Conservation (phyloP, 2,329 filamentous ascomycete genomes). For the Neobulgaria alba region DNA sequence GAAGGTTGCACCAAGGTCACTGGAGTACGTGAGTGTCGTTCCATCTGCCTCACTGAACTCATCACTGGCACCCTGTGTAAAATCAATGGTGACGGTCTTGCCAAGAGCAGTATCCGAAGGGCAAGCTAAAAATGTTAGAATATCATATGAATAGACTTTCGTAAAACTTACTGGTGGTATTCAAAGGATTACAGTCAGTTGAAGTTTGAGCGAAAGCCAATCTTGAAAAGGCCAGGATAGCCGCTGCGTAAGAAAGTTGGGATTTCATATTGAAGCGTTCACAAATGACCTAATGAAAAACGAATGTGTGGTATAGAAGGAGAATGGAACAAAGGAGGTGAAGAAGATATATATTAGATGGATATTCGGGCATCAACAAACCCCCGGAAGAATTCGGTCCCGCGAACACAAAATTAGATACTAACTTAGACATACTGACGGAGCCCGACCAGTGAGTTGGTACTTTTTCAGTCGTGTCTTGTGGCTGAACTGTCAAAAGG, state of each 20-base stretch:
- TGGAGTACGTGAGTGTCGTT: slow-evolving; percentile 60
- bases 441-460: too few relatives aligned
- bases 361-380: not conserved
- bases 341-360: not conserved
- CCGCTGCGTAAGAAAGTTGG: slow-evolving; percentile 6
- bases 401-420: not conserved
- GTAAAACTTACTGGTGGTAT: slow-evolving; percentile 40
- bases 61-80: slow-evolving; percentile 44
- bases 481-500: not conserved
- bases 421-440: not conserved
- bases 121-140: slow-evolving; percentile 37
- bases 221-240: slow-evolving; percentile 21
- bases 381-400: not conserved
- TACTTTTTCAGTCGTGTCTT: not conserved
- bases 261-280: not conserved
- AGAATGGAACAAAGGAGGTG: not conserved
- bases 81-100: slow-evolving; percentile 50
- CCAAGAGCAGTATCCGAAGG: slow-evolving; percentile 64
- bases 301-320: too few relatives aligned
- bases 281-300: not conserved
- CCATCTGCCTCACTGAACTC: slow-evolving; percentile 48
- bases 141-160: not conserved
- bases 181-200: slow-evolving; percentile 63
- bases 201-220: slow-evolving; percentile 60
- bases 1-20: slow-evolving; percentile 56